Percentiles rank a stretch among this genome's conserved stretches.
Conservation (phyloP, 2,329 filamentous ascomycete genomes). For the Claviceps sp. region DNA sequence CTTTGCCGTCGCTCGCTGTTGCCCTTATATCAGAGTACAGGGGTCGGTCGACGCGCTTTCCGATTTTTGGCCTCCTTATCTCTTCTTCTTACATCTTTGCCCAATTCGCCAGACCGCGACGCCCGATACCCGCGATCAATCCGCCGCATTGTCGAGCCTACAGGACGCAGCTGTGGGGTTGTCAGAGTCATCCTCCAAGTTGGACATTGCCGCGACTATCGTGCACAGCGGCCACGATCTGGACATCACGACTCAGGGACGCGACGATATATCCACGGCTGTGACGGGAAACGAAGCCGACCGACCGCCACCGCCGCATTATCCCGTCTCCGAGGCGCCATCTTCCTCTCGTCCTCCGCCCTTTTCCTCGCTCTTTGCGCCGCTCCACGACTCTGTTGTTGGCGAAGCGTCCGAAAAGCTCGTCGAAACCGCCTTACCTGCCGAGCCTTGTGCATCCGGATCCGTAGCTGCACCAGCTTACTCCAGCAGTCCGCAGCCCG, state of each 20-base stretch:
- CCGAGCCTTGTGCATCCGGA: constrained; percentile 19
- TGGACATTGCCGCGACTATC: constrained; percentile 19
- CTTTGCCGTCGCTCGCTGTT: neutral
- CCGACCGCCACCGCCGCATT: constrained; percentile 45
- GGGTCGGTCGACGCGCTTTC: neutral
- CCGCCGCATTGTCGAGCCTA: constrained; percentile 26
- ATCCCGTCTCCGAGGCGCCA: constrained; percentile 42
- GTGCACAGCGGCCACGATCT: constrained; percentile 14
- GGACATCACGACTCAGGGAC: constrained; percentile 10
- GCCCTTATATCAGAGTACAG: neutral
- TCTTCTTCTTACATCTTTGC: neutral
- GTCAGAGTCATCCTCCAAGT: constrained; percentile 18
- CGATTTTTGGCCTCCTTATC: neutral
- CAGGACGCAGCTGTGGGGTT: constrained; percentile 21
- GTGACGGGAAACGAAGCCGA: constrained; percentile 17
- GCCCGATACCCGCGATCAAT: constrained; percentile 12
- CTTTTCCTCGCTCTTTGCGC: constrained; percentile 46
- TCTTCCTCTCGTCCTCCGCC: constrained; percentile 40
- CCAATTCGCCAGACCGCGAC: constrained; percentile 5
- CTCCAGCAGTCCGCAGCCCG: constrained; percentile 23
- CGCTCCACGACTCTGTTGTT: constrained; percentile 19
- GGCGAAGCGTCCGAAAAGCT: constrained; percentile 20
- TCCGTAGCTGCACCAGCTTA: constrained; percentile 42
- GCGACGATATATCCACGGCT: constrained; percentile 11
- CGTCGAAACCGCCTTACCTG: constrained; percentile 12